Base-by-base conservation (phyloP, 768 basidiomycete species). In the Leccinum truebloodii region DNA sequence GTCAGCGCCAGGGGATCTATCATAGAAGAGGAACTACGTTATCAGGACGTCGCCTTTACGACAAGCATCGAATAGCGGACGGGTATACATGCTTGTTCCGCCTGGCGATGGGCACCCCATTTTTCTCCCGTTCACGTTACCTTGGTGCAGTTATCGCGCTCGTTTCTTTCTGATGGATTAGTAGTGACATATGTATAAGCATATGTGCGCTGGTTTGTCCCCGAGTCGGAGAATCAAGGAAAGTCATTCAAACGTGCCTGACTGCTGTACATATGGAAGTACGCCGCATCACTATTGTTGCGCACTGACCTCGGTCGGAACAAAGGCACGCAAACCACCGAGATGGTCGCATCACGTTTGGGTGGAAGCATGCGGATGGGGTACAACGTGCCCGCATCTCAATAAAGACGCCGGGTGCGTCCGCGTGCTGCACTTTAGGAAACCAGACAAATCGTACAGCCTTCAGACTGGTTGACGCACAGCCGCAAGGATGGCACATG, bases 1-100 rank as follows among this genome's bases (percentile, higher is more conserved):
- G 48, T 61, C 22, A 34, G 65, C 20, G 64, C 66, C 22, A 66
- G 59, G 35, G 56, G 49, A 20, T 46, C 53, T 35, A 20, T 35
- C 10, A 13, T 16, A 26, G 24, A 9, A 26, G n/a, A 7, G 41
- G 8, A 54, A 52, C 16, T 32, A 30, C 14, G 18, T 39, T 20
- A 54, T 46, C 28, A 59, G 28, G 28, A 20, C 22, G 8, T 6
- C 24, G 22, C 8, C 13, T 30, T 59, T 30, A 55, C 9, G 14
- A 59, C 44, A 20, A 46, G 9, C 3, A 54, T 6, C 9, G 32
- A 20, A 7, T 16, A 9, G 46, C 18, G n/a, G 28, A 46, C 12
- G 20, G 22, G 1, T 18, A 18, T 39, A 54, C 28, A n/a, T 14
- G n/a, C 7, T 32, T 32, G 26, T 61, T 28, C 51, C 24, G 30